Evolutionary conservation across 192 early-diverging fungal genomes (phyloP).

Genomic region (Piromyces sp.): DNA sequence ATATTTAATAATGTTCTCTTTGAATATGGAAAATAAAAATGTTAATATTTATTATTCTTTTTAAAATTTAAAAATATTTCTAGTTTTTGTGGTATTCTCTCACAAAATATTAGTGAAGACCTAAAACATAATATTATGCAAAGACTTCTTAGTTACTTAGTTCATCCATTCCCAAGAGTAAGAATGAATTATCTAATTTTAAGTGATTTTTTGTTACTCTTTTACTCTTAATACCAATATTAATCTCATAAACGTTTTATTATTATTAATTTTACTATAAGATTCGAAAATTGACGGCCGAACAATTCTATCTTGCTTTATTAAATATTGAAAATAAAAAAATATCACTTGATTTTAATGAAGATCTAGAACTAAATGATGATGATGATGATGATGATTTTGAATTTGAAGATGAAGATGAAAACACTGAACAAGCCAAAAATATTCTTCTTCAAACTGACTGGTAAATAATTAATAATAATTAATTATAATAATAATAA

Average conservation of each 20-base stretch:
- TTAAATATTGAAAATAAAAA: slow-evolving; percentile 1
- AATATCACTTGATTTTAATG: not conserved
- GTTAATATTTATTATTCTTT: no score
- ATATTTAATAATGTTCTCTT: no score
- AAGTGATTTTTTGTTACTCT: no score
- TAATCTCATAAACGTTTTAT: not conserved
- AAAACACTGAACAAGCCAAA: slow-evolving; percentile 26
- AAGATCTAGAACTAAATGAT: not conserved
- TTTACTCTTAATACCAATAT: no score
- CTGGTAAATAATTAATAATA: not conserved
- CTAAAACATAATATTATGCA: slow-evolving; percentile 25
- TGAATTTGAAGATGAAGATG: slow-evolving; percentile 11
- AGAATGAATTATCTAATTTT: not conserved
- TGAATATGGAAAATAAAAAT: no score
- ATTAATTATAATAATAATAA: no score
- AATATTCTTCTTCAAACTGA: slow-evolving; percentile 23
- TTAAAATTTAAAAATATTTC: no score
- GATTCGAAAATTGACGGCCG: slow-evolving; percentile 50
- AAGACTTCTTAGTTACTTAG: slow-evolving; percentile 41
- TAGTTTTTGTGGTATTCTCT: not conserved
- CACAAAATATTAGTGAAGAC: not conserved
- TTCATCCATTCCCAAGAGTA: slow-evolving; percentile 61
- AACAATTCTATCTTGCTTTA: slow-evolving; percentile 52
- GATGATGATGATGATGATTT: slow-evolving; percentile 20
- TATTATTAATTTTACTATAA: slow-evolving; percentile 4